Base-by-base conservation (phyloP, 768 basidiomycete genomes). In the Lyophyllum shimeji region DNA sequence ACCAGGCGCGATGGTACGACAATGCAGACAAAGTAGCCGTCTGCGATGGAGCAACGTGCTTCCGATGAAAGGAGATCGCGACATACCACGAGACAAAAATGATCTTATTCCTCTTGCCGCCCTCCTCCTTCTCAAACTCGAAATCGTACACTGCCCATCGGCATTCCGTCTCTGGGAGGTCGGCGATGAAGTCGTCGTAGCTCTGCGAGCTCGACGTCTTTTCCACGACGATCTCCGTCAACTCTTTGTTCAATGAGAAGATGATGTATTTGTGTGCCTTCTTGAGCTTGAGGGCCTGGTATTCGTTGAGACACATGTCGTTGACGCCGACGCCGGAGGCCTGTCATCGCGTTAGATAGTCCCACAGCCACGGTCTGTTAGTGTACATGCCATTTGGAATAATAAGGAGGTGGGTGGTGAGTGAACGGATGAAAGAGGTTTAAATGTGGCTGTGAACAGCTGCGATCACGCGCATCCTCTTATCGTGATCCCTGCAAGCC, bases 121-220 rank as follows among this genome's bases (percentile, higher is more conserved):
- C 88, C 8, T 77, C 86, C 53, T 80, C 85, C 67, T 80, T 83
- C 75, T 87, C 81, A 65, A 80, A 98, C 63, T 91, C 87, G 59
- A 95, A 87, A 71, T 98, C 95, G 65, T 94, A 96, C 21, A 98
- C 82, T n/a, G 89, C 95, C 84, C 86, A 99, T 73, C 90, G 78
- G 67, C 89, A 91, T 58, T 88, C 82, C 25, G 64, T 64, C 68
- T 87, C 82, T 1, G 95, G 94, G 54, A 98, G 78, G 63, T 87
- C 83, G 1, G 34, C 68, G 48, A 93, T 42, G 69, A 98, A 98
- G 0, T 80, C 78, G 0, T 94, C 89, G 72, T 91, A 98, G 18
- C 77, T 67, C 1, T 53, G 15, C 3, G 69, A 69, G 4, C 65
- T 55, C 20, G 85, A 86, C 17, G 73, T 78, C 76, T 92, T 92